Percentiles rank a stretch among this genome's conserved stretches.
Conservation (phyloP, 2,329 filamentous ascomycete genomes). For the Chaetomiaceae sp. region DNA sequence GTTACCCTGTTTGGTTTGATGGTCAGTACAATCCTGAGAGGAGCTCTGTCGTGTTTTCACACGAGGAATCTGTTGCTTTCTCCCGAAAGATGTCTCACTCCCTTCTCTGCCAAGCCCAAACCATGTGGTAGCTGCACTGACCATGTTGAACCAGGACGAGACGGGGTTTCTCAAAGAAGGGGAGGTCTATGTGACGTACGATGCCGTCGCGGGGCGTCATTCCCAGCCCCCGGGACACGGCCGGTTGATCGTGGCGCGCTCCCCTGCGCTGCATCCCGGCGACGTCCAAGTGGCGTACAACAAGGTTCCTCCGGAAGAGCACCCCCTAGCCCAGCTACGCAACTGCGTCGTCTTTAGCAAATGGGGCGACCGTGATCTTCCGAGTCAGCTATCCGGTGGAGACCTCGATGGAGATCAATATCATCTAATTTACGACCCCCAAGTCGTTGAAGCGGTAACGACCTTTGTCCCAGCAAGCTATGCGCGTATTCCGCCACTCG, state of each 20-base stretch:
- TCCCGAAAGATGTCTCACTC: too few species aligned
- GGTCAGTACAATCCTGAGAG: too few species aligned
- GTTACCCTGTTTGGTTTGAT: slow-evolving; percentile 69
- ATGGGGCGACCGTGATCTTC: slow-evolving; percentile 64
- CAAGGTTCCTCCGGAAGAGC: slow-evolving; percentile 51
- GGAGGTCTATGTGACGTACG: slow-evolving; percentile 57
- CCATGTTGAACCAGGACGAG: slow-evolving; percentile 58
- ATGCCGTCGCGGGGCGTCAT: slow-evolving; percentile 17
- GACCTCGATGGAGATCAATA: slow-evolving; percentile 82
- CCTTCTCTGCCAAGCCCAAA: too few species aligned
- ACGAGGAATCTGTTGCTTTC: too few species aligned
- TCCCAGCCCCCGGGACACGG: slow-evolving; percentile 28
- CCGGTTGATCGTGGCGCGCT: slow-evolving; percentile 63
- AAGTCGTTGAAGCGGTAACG: slow-evolving; percentile 33
- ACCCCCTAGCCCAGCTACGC: slow-evolving; percentile 53
- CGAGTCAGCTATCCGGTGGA: slow-evolving; percentile 71
- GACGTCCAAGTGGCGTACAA: slow-evolving; percentile 65
- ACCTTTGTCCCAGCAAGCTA: slow-evolving; percentile 63
- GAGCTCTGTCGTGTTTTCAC: too few species aligned
- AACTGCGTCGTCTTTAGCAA: slow-evolving; percentile 79
- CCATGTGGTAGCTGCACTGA: too few species aligned
- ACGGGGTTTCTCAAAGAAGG: slow-evolving; percentile 60
- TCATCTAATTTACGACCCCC: slow-evolving; percentile 67
- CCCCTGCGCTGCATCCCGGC: slow-evolving; percentile 73
- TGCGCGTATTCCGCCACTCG: slow-evolving; percentile 46